These are phyloP conservation scores for Lagenaria siceraria DNA, from an alignment of 306 rosid genomes.

Conservation along the genomic window DNA sequence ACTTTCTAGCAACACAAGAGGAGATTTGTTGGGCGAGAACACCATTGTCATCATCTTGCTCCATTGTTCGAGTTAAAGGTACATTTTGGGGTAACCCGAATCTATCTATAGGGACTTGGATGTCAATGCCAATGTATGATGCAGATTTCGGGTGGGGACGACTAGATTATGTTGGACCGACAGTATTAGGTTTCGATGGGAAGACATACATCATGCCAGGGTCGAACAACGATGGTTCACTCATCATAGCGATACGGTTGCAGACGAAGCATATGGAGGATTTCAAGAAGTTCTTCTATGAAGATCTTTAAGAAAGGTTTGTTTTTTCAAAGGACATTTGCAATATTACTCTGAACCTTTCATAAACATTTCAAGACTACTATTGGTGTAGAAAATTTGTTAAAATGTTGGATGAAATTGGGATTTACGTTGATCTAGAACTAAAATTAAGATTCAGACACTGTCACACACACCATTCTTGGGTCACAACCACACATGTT, in stretches of 20 bases:
- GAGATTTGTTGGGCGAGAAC: too few species aligned
- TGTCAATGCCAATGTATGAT: constrained; percentile 36
- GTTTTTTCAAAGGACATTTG: too few species aligned
- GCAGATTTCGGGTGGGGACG: constrained; percentile 66
- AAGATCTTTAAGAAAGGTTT: background rate
- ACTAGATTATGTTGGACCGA: constrained; percentile 36
- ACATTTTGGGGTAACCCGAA: constrained; percentile 11
- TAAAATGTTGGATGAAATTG: too few species aligned
- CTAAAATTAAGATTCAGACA: too few species aligned
- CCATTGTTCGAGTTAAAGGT: constrained; percentile 17
- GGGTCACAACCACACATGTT: too few species aligned
- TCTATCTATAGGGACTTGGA: constrained; percentile 40
- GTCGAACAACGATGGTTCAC: constrained; percentile 30
- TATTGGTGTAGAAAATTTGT: too few species aligned
- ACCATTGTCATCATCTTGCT: background rate
- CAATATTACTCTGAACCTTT: too few species aligned
- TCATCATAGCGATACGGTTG: constrained; percentile 29
- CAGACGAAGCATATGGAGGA: constrained; percentile 36
- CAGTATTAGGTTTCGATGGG: constrained; percentile 35
- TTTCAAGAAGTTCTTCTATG: constrained; percentile 36
- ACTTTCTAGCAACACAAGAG: constrained; percentile 25
- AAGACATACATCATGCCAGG: constrained; percentile 25
- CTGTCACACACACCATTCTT: too few species aligned
- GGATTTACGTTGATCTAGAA: too few species aligned
- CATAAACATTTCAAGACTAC: too few species aligned